Evolutionary conservation across 768 basidiomycete genomes (phyloP), one percentile per base, ranked within the genome.

Genomic region (Trametes cingulata): DNA sequence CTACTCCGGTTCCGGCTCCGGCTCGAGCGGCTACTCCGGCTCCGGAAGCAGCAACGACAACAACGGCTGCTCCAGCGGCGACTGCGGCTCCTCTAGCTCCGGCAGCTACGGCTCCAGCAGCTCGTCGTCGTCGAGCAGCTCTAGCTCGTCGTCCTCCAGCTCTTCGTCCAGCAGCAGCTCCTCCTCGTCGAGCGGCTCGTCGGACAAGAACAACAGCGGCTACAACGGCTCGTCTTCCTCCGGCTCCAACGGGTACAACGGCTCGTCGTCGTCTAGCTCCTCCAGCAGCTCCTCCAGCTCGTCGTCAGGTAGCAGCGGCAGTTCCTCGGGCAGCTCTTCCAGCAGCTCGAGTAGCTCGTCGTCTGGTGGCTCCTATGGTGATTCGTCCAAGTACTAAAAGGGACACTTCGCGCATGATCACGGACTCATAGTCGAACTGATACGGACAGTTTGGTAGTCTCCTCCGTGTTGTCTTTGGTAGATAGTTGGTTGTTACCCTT

Each of bases 361-460:
- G 14, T 48, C 25, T 17, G 46, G 46, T 29, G 24, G 25, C 46
- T 29, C 15, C 48, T 49, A 48, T 27, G 27, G 14, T 12, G 15
- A 47, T 24, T 46, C 48, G 17, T 49, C 19, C 42, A 36, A 17
- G 43, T 45, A 45, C 46, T 48, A 62, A 63, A 63, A 58, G 61
- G 61, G 61, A 63, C 61, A 49, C 19, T 63, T 58, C 46, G 27
- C 56, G 24, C 29, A 53, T 42, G 42, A 45, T 46, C 39, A 55
- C 57, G 61, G 61, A 63, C 61, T 58, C 56, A 55, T 45, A 39
- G 61, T 57, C 61, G 56, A 57, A 62, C 61, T 63, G 61, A 55
- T 35, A 49, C 56, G 61, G 61, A 63, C 61, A 63, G 61, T 63
- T 63, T 63, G 61, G 56, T 63, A 46, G 42, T 37, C 36, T 51